These are phyloP conservation scores for Pilatotrama ljubarskyi DNA, from an alignment of 768 basidiomycete genomes.

Conservation along the genomic window DNA sequence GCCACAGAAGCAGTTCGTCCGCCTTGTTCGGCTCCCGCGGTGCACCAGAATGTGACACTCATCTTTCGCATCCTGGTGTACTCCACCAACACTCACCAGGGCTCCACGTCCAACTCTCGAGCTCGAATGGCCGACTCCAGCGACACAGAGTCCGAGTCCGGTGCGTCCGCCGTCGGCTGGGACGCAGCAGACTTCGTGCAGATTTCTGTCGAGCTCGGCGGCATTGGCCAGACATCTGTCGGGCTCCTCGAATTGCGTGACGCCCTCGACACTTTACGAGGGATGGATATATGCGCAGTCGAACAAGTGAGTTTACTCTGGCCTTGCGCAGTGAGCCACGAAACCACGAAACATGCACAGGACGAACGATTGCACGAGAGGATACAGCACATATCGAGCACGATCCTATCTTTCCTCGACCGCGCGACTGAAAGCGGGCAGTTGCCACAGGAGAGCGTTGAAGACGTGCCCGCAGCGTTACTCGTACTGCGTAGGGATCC, in stretches of 20 bases:
- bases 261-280: conserved; percentile 10
- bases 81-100: too few relatives aligned
- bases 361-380: conserved; percentile 35
- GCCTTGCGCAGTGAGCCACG: neutral
- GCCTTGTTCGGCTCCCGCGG: neutral
- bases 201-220: neutral
- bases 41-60: neutral
- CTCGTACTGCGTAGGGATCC: conserved; percentile 21
- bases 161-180: conserved; percentile 20
- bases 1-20: neutral
- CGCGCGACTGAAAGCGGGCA: neutral
- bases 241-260: neutral
- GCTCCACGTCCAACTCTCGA: too few relatives aligned
- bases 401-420: conserved; percentile 36
- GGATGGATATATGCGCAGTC: conserved; percentile 19
- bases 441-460: conserved; percentile 1
- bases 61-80: neutral
- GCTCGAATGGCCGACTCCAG: conserved; percentile 36
- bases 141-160: conserved; percentile 58
- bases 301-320: conserved; percentile 3
- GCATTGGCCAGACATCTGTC: neutral
- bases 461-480: conserved; percentile 8
- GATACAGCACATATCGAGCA: conserved; percentile 37
- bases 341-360: conserved; percentile 27
- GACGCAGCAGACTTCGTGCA: conserved; percentile 17